These are phyloP conservation scores for Helicocarpus griseus DNA, from an alignment of 2,329 filamentous ascomycete genomes.

Conservation along the genomic window DNA sequence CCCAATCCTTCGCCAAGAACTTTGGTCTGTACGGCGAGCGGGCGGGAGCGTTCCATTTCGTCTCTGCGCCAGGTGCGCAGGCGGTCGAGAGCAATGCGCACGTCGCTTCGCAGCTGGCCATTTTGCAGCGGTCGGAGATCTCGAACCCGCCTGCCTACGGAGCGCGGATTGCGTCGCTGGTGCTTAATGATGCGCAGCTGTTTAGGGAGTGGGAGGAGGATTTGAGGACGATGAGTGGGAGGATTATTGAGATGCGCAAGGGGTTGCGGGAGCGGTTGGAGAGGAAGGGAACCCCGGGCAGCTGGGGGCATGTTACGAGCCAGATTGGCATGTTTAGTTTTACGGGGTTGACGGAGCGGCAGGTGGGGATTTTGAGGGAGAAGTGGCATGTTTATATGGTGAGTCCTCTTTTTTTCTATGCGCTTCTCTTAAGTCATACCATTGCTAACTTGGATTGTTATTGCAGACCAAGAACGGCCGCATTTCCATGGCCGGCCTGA, in stretches of 20 bases:
- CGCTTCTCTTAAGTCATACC: neutral
- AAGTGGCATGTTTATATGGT: constrained; percentile 45
- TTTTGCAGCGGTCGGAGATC: constrained; percentile 94
- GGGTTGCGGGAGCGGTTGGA: constrained; percentile 71
- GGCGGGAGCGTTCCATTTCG: constrained; percentile 90
- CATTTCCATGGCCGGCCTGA: constrained; percentile 97
- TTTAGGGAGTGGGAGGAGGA: constrained; percentile 92
- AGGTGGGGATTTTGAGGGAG: constrained; percentile 38
- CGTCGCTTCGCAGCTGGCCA: constrained; percentile 79
- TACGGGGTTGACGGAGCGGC: constrained; percentile 41
- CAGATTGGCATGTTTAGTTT: constrained; percentile 99
- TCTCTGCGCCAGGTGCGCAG: constrained; percentile 62
- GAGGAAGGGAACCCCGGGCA: constrained; percentile 72
- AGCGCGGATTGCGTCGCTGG: constrained; percentile 71
- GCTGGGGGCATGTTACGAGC: constrained; percentile 94
- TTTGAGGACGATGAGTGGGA: constrained; percentile 83
- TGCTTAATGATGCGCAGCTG: constrained; percentile 72
- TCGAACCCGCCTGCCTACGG: constrained; percentile 94
- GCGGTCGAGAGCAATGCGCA: constrained; percentile 51
- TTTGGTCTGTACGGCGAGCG: constrained; percentile 91
- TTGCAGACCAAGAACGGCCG: constrained; percentile 80
- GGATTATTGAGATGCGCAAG: constrained; percentile 86
- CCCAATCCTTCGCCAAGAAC: constrained; percentile 54
- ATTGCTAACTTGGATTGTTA: constrained; percentile 1
- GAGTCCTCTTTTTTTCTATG: constrained; percentile 9